Base-by-base conservation (phyloP, 2,329 filamentous ascomycete species). In the Alternaria alternata region DNA sequence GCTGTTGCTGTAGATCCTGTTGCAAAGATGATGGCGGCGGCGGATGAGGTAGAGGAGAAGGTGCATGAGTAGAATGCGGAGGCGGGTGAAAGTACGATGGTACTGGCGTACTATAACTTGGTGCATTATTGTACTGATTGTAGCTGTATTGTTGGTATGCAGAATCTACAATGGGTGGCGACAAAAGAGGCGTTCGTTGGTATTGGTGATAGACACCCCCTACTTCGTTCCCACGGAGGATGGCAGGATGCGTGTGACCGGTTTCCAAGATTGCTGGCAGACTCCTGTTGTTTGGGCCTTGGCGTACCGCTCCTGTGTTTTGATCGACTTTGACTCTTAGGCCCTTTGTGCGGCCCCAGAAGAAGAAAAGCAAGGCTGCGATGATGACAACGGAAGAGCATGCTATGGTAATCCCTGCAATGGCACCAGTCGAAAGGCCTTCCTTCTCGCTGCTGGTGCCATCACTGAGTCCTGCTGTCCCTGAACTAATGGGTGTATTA, bases 371-470 rank as follows among this genome's bases (percentile, higher is more conserved):
- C 0, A 70, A 57, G 8, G 65, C 69, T 3, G 57, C 68, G 0
- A 74, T 63, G 14, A 70, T 39, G 2, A 74, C 14, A 7, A 69
- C 63, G 22, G 57, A 46, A 5, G 74, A 48, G 5, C 85, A 88
- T 41, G 86, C 88, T 42, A 88, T 81, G 80, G 85, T 90, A 75
- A 91, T 81, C 1, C 80, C 81, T 1, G 74, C 80, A 24, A 82
- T 81, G 2, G 79, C 76, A 26, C 79, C 80, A 7, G 65, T 61
- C 16, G 73, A 70, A 7, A 82, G 68, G 4, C 59, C 60, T 30
- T 49, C 46, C 22, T 48, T 49, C 6, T 30, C 36, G 7, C n/a
- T 39, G 18, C 32, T 38, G 5, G 34, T 28, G 4, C 12, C 26
- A n/a, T 32, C 11, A 20, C 12, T 5, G 14, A 36, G 22, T 16